Conservation (phyloP, 371 early-diverging fungal species). For the Phascolomyces articulosus region DNA sequence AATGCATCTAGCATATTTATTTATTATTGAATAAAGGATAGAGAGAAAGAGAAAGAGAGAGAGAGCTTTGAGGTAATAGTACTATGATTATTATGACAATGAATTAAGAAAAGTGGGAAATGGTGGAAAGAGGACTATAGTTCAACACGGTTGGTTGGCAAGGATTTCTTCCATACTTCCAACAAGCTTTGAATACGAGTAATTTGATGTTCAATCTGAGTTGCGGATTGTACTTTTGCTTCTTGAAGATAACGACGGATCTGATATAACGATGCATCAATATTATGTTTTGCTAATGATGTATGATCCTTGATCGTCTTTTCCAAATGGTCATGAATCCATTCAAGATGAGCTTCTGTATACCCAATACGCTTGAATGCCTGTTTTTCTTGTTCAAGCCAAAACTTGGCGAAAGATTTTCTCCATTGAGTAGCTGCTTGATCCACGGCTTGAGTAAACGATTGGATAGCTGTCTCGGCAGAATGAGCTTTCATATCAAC, state of each 20-base stretch:
- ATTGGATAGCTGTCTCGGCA: conserved; percentile 22
- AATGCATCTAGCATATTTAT: too few species aligned
- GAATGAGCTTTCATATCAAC: conserved; percentile 19
- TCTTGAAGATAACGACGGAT: conserved; percentile 37
- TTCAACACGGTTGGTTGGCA: conserved; percentile 9
- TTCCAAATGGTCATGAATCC: conserved; percentile 39
- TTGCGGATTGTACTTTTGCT: conserved; percentile 38
- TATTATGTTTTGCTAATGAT: conserved; percentile 30
- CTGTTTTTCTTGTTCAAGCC: conserved; percentile 39
- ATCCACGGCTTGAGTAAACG: conserved; percentile 29
- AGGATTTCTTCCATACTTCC: conserved; percentile 33
- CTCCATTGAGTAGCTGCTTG: conserved; percentile 21
- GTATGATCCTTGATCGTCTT: conserved; percentile 29
- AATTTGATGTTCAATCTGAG: conserved; percentile 41
- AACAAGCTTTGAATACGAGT: conserved; percentile 35
- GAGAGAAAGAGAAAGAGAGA: too few species aligned
- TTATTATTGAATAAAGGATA: too few species aligned
- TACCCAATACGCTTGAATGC: conserved; percentile 43
- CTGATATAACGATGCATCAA: conserved; percentile 28
- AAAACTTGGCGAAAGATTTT: conserved; percentile 34
- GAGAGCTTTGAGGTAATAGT: too few species aligned
- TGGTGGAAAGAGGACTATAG: background rate
- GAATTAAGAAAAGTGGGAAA: background rate
- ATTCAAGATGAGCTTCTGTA: conserved; percentile 46
- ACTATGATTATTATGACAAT: too few species aligned